These are phyloP conservation scores for Colletotrichum sp. DNA, from an alignment of 2,329 filamentous ascomycete species.

Conservation along the genomic window DNA sequence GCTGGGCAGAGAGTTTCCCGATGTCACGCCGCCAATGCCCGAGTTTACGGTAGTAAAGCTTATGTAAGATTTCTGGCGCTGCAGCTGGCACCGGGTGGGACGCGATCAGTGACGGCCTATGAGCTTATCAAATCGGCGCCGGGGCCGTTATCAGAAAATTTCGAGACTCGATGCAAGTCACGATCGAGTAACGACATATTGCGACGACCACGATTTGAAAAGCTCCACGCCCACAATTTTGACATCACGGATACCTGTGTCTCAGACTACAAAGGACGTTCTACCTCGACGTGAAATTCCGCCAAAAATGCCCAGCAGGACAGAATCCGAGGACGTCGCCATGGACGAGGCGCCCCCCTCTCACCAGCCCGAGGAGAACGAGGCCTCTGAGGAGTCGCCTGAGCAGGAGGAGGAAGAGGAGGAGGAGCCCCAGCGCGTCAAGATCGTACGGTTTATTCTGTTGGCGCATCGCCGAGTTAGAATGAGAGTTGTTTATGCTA, in stretches of 20 bases:
- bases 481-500: background rate
- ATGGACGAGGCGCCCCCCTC: slow-evolving; percentile 34
- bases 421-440: slow-evolving; percentile 61
- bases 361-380: slow-evolving; percentile 38
- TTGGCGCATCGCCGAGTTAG: too few species aligned
- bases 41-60: background rate
- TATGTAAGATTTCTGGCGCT: background rate
- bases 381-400: slow-evolving; percentile 38
- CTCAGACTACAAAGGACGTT: background rate
- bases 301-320: slow-evolving; percentile 42
- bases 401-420: slow-evolving; percentile 54
- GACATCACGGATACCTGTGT: background rate
- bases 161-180: slow-evolving; percentile 12
- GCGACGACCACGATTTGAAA: background rate
- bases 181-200: background rate
- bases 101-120: background rate
- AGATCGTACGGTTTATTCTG: slow-evolving; percentile 54
- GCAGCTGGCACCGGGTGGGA: background rate
- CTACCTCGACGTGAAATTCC: background rate
- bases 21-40: background rate
- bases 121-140: slow-evolving; percentile 11
- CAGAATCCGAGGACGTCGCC: slow-evolving; percentile 44
- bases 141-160: slow-evolving; percentile 17
- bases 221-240: background rate
- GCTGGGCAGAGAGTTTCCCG: background rate